phyloP scores from a whole-genome alignment of 352 stramenopile genomes.

The Phytopythium vexans region DNA sequence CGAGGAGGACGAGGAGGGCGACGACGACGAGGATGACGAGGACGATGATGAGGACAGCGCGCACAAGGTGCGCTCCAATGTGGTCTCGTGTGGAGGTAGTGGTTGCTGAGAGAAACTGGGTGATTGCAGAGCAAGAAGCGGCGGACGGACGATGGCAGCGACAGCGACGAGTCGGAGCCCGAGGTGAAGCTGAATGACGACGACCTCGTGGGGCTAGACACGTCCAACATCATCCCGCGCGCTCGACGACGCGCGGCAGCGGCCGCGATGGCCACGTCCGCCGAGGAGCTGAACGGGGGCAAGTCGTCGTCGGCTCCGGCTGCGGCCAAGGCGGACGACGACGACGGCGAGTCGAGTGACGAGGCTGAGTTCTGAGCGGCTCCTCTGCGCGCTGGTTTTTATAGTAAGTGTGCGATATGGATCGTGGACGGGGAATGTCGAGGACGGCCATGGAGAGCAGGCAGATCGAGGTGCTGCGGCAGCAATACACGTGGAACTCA shows the following conservation, averaged over 20 bases:
- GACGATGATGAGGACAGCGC: constrained; percentile 48
- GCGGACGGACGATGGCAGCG: constrained; percentile 63
- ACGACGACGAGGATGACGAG: constrained; percentile 41
- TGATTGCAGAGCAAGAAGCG: constrained; percentile 50
- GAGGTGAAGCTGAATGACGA: constrained; percentile 86
- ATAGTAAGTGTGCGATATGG: too few species aligned
- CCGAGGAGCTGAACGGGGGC: constrained; percentile 43
- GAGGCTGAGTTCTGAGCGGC: constrained; percentile 78
- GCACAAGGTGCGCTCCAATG: constrained; percentile 20
- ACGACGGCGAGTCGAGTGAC: constrained; percentile 81
- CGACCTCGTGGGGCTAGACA: constrained; percentile 81
- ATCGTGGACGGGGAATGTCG: too few species aligned
- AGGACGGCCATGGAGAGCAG: too few species aligned
- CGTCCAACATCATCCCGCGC: constrained; percentile 84
- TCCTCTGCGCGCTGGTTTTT: too few species aligned
- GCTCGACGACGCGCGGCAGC: constrained; percentile 65
- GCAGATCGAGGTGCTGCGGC: too few species aligned
- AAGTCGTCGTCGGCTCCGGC: constrained; percentile 8
- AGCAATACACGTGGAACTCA: too few species aligned
- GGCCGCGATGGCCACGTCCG: constrained; percentile 61
- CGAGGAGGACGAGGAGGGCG: constrained; percentile 37
- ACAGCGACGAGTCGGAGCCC: constrained; percentile 59
- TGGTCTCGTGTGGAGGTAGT: not conserved
- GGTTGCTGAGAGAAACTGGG: constrained; percentile 1
- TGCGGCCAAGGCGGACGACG: constrained; percentile 20